Evolutionary conservation across 2,329 filamentous ascomycete genomes (phyloP), one percentile per base, ranked within the genome.

Genomic region (Aureobasidium lini): DNA sequence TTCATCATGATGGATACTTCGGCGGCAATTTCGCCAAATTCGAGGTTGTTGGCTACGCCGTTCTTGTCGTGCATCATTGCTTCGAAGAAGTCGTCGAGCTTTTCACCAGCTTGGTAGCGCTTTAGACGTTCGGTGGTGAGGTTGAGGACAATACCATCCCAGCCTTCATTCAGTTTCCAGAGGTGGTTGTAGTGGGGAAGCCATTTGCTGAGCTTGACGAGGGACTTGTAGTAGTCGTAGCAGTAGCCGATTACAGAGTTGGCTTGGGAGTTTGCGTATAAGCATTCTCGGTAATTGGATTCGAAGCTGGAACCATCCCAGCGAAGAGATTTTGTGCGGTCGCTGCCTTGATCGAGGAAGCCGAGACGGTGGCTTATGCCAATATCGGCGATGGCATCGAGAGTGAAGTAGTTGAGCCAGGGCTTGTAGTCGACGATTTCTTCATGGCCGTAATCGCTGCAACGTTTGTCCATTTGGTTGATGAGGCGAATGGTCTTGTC

Each of bases 61-160:
- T 75, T 75, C 62, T 77, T 78, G 62, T 77, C 75, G 48, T 79
- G 78, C 78, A 85, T 81, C 5, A 84, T 67, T 0, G 75, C 74
- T 56, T 78, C 73, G 71, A 85, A 84, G 69, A 85, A 84, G 64
- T 85, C 82, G 46, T 81, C 77, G 0, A 84, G 73, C 61, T 79
- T 79, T 67, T 84, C 81, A 28, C 81, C 81, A 0, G 70, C 70
- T 23, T 75, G 66, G 63, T 81, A 79, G 3, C 78, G 70, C 59
- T 73, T 64, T 16, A 81, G 66, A 1, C 79, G 73, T 40, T 76
- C 65, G 1, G 69, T 73, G 0, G 78, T 72, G 1, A 76, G 76
- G 44, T 77, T 75, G 54, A 74, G 72, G 1, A 79, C 76, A 57
- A 82, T 76, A n/a, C 73, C 76, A 15, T 81, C 69, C 70, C 69